A percentile compares a stretch with the other conserved stretches of the same genome.
Evolutionary conservation across 352 stramenopile species (phyloP).

Genomic region (Elongisporangium anandrum): DNA sequence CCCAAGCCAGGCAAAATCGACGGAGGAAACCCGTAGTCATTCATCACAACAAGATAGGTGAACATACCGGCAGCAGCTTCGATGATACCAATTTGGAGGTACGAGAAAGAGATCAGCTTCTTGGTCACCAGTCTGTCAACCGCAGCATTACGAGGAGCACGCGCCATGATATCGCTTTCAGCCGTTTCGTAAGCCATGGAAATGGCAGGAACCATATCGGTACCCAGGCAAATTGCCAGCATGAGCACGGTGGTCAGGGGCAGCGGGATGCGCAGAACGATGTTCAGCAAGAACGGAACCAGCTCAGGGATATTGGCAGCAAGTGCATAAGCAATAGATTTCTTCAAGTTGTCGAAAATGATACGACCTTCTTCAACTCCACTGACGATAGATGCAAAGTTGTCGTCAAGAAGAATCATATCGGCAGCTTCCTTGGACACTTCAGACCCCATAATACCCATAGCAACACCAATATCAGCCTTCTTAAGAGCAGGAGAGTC

Average conservation of each 20-base stretch:
- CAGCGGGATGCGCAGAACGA: slow-evolving; percentile 81
- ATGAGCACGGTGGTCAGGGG: slow-evolving; percentile 91
- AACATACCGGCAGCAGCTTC: slow-evolving; percentile 86
- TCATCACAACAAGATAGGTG: slow-evolving; percentile 84
- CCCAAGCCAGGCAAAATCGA: slow-evolving; percentile 53
- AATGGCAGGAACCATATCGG: slow-evolving; percentile 91
- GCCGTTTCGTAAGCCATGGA: slow-evolving; percentile 90
- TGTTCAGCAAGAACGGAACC: slow-evolving; percentile 81
- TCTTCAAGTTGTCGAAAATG: slow-evolving; percentile 96
- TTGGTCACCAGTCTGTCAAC: slow-evolving; percentile 85
- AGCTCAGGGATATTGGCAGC: slow-evolving; percentile 90
- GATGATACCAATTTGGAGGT: slow-evolving; percentile 87
- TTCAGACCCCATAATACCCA: slow-evolving; percentile 96
- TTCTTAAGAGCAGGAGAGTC: slow-evolving; percentile 96
- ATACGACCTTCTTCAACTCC: slow-evolving; percentile 93
- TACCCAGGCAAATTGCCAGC: slow-evolving; percentile 88
- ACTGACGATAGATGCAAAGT: slow-evolving; percentile 96
- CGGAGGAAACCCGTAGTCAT: slow-evolving; percentile 84
- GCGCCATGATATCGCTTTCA: slow-evolving; percentile 87
- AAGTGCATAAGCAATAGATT: slow-evolving; percentile 91
- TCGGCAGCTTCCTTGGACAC: slow-evolving; percentile 94
- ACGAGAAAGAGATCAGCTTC: slow-evolving; percentile 89
- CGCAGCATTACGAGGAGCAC: slow-evolving; percentile 69
- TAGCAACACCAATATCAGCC: slow-evolving; percentile 97
- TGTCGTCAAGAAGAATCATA: slow-evolving; percentile 96